Conservation (phyloP, 2,329 filamentous ascomycete genomes). For the Pezicula neosporulosa region DNA sequence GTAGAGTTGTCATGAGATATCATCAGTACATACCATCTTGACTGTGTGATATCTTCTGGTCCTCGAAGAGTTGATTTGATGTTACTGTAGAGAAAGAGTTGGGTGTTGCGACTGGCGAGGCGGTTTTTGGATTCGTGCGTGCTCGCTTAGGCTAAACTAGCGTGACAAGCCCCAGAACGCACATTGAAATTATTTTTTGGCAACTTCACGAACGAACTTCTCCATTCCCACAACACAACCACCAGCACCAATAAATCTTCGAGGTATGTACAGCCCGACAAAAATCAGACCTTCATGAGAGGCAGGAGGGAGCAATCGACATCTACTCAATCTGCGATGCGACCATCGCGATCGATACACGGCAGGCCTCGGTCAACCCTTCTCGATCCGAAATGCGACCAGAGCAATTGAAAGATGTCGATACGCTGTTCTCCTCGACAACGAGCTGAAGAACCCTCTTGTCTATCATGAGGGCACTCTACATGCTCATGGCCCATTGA, state of each 20-base stretch:
- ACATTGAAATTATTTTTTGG: constrained; percentile 3
- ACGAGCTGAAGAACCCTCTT: constrained; percentile 69
- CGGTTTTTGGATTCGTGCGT: not conserved
- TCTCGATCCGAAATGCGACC: constrained; percentile 7
- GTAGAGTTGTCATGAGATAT: no score
- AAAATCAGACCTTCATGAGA: constrained; percentile 28
- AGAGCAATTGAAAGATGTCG: constrained; percentile 32
- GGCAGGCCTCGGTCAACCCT: constrained; percentile 2
- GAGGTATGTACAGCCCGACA: constrained; percentile 28
- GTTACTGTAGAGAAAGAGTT: not conserved
- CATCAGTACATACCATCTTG: constrained; percentile 24
- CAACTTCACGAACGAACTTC: constrained; percentile 3
- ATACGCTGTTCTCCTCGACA: constrained; percentile 64
- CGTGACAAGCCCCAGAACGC: not conserved
- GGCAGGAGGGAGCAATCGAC: constrained; percentile 51
- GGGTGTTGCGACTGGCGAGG: not conserved
- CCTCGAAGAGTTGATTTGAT: constrained; percentile 24
- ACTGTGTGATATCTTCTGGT: constrained; percentile 23
- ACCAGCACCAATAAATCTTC: constrained; percentile 10
- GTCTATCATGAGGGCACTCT: constrained; percentile 60
- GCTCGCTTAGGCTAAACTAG: not conserved
- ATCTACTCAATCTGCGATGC: constrained; percentile 27
- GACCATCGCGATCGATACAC: not conserved
- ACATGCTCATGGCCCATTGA: constrained; percentile 58
- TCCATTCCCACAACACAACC: constrained; percentile 1